Evolutionary conservation across 371 early-diverging fungal genomes (phyloP).

Genomic region (Mortierella sp.): DNA sequence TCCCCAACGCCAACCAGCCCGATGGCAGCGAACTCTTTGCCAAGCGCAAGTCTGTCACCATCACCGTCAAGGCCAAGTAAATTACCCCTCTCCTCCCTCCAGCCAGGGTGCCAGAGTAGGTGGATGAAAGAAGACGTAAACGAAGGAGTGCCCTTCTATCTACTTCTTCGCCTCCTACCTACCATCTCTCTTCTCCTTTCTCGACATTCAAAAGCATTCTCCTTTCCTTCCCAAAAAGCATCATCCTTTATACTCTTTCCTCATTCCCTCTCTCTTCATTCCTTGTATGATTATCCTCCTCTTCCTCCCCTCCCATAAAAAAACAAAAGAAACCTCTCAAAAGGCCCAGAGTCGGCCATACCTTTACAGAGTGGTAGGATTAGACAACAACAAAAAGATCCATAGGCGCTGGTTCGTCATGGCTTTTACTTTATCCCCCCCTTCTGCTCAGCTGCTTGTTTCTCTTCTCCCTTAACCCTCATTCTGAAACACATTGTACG

Average conservation of each 20-base stretch:
- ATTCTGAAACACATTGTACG: neutral
- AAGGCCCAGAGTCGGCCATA: neutral
- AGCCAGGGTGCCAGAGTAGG: neutral
- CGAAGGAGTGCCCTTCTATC: neutral
- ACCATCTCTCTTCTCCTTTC: neutral
- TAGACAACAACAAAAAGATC: neutral
- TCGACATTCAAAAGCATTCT: neutral
- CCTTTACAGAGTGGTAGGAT: neutral
- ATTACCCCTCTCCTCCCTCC: neutral
- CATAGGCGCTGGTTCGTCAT: neutral
- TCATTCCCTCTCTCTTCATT: neutral
- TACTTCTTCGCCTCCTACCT: neutral
- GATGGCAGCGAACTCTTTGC: constrained; percentile 32
- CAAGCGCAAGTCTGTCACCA: constrained; percentile 42
- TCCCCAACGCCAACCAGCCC: constrained; percentile 25
- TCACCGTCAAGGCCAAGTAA: constrained; percentile 17
- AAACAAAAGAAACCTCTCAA: neutral
- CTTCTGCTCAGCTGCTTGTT: too few relatives aligned
- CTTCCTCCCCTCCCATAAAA: neutral
- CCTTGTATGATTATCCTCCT: neutral
- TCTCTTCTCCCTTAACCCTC: neutral
- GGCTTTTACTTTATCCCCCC: neutral
- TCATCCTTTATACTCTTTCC: neutral
- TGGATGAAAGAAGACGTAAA: neutral
- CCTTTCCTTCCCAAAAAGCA: neutral